Evolutionary conservation across 345 rosid genomes (phyloP).

Genomic region (Brassica napus): Da-Ae NC_063436.1:14456501-14457000

Average conservation of each 20-base stretch:
- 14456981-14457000: slow-evolving; percentile 2
- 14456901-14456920: slow-evolving; percentile 86
- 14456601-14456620: slow-evolving; percentile 13
- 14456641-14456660: slow-evolving; percentile 31
- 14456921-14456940: slow-evolving; percentile 95
- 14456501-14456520: slow-evolving; percentile 58
- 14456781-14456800: slow-evolving; percentile 14
- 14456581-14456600: neutral
- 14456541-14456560: neutral
- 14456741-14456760: slow-evolving; percentile 20
- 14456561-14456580: slow-evolving; percentile 3
- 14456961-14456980: slow-evolving; percentile 49
- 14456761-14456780: slow-evolving; percentile 7
- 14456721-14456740: slow-evolving; percentile 89
- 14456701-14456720: slow-evolving; percentile 84
- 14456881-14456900: slow-evolving; percentile 71
- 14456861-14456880: slow-evolving; percentile 87
- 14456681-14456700: slow-evolving; percentile 79
- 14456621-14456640: slow-evolving; percentile 17
- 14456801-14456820: slow-evolving; percentile 58
- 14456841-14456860: slow-evolving; percentile 60
- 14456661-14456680: slow-evolving; percentile 80
- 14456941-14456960: slow-evolving; percentile 94
- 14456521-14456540: slow-evolving; percentile 3
- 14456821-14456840: slow-evolving; percentile 87